Conservation (phyloP, 2,329 filamentous ascomycete genomes). For the Geosmithia flava region DNA sequence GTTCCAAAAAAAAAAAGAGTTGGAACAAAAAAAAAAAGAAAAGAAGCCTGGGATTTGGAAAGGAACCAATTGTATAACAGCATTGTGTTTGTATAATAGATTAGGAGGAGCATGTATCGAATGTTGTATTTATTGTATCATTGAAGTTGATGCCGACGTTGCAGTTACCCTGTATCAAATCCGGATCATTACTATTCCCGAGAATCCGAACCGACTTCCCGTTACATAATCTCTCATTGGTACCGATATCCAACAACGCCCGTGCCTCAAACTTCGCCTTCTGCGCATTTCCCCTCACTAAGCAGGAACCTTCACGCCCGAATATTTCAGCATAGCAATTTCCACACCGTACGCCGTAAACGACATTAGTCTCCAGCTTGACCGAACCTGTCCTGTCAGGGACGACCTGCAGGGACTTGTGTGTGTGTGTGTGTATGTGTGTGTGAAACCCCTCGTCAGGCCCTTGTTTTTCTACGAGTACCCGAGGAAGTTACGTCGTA, state of each 20-base stretch:
- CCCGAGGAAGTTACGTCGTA: too few species aligned
- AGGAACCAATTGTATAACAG: too few species aligned
- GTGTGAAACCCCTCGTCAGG: too few species aligned
- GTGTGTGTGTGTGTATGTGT: too few species aligned
- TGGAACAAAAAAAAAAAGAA: not conserved
- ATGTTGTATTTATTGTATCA: not conserved
- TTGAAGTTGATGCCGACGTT: too few species aligned
- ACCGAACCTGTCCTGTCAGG: not conserved
- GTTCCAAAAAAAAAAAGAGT: not conserved
- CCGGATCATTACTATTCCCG: too few species aligned
- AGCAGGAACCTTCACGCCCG: constrained; percentile 10
- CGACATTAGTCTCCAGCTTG: not conserved
- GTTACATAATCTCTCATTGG: too few species aligned
- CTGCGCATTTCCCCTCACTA: constrained; percentile 14
- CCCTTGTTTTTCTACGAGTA: too few species aligned
- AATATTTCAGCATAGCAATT: constrained; percentile 9
- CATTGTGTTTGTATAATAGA: too few species aligned
- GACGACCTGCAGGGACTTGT: not conserved
- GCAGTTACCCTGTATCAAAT: too few species aligned
- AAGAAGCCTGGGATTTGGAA: too few species aligned
- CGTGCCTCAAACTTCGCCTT: constrained; percentile 6
- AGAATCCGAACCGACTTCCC: too few species aligned
- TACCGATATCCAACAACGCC: not conserved
- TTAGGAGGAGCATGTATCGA: not conserved
- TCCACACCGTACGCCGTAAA: not conserved